Evolutionary conservation across 1,284 basidiomycete species (phyloP).

Genomic region (Tylopilus sp.): DNA sequence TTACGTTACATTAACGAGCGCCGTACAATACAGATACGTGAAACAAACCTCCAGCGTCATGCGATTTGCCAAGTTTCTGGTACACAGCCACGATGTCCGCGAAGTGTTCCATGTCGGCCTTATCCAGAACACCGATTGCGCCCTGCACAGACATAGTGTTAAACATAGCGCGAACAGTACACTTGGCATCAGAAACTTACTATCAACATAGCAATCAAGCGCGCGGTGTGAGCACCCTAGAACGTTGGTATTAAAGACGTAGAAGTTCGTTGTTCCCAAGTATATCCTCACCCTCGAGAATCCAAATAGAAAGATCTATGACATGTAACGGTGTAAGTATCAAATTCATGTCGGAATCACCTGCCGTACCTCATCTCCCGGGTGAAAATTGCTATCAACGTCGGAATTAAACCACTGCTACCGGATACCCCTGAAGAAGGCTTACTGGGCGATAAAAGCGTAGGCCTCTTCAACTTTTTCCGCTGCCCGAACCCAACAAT

Average conservation of each 20-base stretch:
- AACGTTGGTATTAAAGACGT: conserved; percentile 1
- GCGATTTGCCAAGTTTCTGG: conserved; percentile 55
- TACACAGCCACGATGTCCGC: conserved; percentile 55
- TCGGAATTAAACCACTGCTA: conserved; percentile 1
- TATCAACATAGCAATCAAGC: conserved; percentile 66
- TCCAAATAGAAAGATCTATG: conserved; percentile 67
- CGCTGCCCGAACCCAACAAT: conserved; percentile 33
- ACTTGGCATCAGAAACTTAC: conserved; percentile 37
- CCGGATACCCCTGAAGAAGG: not conserved
- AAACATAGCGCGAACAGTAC: not conserved
- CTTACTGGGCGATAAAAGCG: conserved; percentile 69
- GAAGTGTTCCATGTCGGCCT: conserved; percentile 66
- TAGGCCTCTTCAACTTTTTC: conserved; percentile 72
- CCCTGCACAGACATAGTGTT: conserved; percentile 38
- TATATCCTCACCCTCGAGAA: conserved; percentile 56
- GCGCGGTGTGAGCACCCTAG: conserved; percentile 64
- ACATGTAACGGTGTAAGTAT: conserved; percentile 6
- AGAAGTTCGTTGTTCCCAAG: not conserved
- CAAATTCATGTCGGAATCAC: not conserved
- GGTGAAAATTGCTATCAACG: conserved; percentile 53
- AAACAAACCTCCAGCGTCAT: conserved; percentile 43
- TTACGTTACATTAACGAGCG: not conserved
- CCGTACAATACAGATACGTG: not conserved
- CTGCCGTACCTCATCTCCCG: conserved; percentile 59
- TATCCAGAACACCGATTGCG: conserved; percentile 61